A percentile compares a stretch with the other conserved stretches of the same genome.
Evolutionary conservation across 306 rosid genomes (phyloP).

Genomic region (Arachis hypogaea): DNA sequence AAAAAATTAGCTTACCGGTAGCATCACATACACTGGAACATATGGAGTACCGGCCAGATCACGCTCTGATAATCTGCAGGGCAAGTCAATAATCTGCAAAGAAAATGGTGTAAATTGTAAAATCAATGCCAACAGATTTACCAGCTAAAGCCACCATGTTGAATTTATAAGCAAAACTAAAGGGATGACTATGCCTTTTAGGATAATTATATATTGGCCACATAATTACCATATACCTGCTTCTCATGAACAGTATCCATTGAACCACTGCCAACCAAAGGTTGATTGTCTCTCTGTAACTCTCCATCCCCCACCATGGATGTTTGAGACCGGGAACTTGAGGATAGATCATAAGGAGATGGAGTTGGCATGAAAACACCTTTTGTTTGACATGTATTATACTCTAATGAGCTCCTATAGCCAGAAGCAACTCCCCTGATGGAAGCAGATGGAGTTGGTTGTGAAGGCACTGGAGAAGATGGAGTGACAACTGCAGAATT

Average conservation of each 20-base stretch:
- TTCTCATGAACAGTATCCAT: conserved; percentile 65
- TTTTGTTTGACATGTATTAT: conserved; percentile 60
- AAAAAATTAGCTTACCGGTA: conserved; percentile 65
- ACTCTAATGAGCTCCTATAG: conserved; percentile 63
- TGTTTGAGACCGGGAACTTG: conserved; percentile 78
- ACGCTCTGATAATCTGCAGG: conserved; percentile 65
- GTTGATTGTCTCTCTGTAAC: conserved; percentile 61
- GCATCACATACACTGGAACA: conserved; percentile 92
- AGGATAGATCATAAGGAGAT: conserved; percentile 75
- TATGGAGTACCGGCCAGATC: conserved; percentile 76
- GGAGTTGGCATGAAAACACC: conserved; percentile 68
- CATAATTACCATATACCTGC: conserved; percentile 60
- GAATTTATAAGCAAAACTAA: conserved; percentile 30
- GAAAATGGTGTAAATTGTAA: conserved; percentile 17
- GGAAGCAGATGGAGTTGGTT: conserved; percentile 67
- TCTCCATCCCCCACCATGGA: conserved; percentile 65
- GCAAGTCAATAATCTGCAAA: conserved; percentile 63
- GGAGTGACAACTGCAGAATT: conserved; percentile 60
- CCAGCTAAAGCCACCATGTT: conserved; percentile 30
- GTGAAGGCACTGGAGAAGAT: conserved; percentile 64
- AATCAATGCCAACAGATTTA: conserved; percentile 25
- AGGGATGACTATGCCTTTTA: conserved; percentile 12
- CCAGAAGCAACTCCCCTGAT: conserved; percentile 63
- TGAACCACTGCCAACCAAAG: conserved; percentile 58
- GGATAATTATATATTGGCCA: conserved; percentile 25